phyloP scores from a whole-genome alignment of 352 stramenopile species.

The Paralagenidium karlingii region DNA sequence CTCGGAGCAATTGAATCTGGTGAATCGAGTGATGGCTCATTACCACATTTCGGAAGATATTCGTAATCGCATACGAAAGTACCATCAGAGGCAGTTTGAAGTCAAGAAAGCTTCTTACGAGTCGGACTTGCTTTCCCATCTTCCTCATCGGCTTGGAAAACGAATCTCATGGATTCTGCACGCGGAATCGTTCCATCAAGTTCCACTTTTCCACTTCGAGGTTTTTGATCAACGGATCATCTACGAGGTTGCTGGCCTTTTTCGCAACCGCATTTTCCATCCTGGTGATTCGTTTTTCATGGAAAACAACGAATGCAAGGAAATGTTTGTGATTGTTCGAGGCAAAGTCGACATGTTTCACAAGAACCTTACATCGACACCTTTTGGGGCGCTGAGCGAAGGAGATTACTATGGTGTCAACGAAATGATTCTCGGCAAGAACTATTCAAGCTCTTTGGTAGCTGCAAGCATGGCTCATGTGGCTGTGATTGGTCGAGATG shows the following conservation, averaged over 20 bases:
- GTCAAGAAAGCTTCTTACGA: slow-evolving; percentile 52
- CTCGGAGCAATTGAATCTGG: slow-evolving; percentile 50
- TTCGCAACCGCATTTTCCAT: slow-evolving; percentile 49
- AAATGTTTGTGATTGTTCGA: slow-evolving; percentile 56
- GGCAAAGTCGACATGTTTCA: slow-evolving; percentile 43
- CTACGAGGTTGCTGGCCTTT: slow-evolving; percentile 52
- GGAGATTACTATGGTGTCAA: slow-evolving; percentile 50
- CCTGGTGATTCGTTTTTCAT: slow-evolving; percentile 42
- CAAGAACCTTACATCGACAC: slow-evolving; percentile 17
- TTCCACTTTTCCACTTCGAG: slow-evolving; percentile 49
- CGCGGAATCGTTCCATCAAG: slow-evolving; percentile 31
- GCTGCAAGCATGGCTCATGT: slow-evolving; percentile 8
- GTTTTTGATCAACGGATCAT: too few species aligned
- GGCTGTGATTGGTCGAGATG: slow-evolving; percentile 28
- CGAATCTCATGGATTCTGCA: slow-evolving; percentile 63
- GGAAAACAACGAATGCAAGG: slow-evolving; percentile 36
- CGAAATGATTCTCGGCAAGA: slow-evolving; percentile 49
- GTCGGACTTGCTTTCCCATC: slow-evolving; percentile 40
- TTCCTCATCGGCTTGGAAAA: slow-evolving; percentile 64
- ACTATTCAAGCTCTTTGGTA: slow-evolving; percentile 29
- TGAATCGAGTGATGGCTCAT: slow-evolving; percentile 54
- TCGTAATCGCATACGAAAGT: slow-evolving; percentile 45
- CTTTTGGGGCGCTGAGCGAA: slow-evolving; percentile 31
- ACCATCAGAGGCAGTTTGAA: slow-evolving; percentile 58
- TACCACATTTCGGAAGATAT: slow-evolving; percentile 35